Base-by-base conservation (phyloP, 1,139 yeast species). In the Candida pseudoviswanathii region DNA sequence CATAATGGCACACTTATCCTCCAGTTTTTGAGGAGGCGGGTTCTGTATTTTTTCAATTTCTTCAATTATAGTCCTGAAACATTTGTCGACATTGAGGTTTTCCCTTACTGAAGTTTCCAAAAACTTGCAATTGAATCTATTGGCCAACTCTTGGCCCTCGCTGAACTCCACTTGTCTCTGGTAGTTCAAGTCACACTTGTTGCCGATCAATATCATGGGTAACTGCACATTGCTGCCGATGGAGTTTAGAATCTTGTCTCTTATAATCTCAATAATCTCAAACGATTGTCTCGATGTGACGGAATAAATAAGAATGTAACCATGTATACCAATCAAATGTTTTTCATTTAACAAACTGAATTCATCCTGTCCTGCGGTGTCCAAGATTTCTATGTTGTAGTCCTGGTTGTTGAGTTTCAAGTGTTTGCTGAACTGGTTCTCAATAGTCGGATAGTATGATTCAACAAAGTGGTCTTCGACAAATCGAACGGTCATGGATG, bases 351-450 rank as follows among this genome's bases (percentile, higher is more conserved):
- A 82, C 59, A 89, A 85, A 52, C 90, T 83, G 64, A 86, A 89
- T 71, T 91, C 96, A 67, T 91, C 96, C 71, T 86, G 94, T n/a
- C 97, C 97, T 0, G 97, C 96, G 0, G 97, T 91, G 64, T 91
- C 97, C 56, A 91, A 75, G 52, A 91, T 88, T 65, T 91, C 97
- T 29, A 94, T 82, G 50, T 88, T 87, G 63, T 87, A 90, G 50
- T 86, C 89, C 59, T 85, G 85, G 55, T 88, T 89, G 57, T 86
- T 83, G 66, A 85, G 82, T 54, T 75, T 79, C 62, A 91, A 79
- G 40, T 80, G 77, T 65, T 89, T 89, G 61, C 86, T 80, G 69
- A 89, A 89, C 68, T 90, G 95, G 70, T 90, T 91, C 65, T 90
- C 96, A 54, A 90, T 89, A 4, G 97, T 91, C 29, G 97, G 97